phyloP scores from a whole-genome alignment of 345 rosid genomes.

The Pistacia vera region DNA sequence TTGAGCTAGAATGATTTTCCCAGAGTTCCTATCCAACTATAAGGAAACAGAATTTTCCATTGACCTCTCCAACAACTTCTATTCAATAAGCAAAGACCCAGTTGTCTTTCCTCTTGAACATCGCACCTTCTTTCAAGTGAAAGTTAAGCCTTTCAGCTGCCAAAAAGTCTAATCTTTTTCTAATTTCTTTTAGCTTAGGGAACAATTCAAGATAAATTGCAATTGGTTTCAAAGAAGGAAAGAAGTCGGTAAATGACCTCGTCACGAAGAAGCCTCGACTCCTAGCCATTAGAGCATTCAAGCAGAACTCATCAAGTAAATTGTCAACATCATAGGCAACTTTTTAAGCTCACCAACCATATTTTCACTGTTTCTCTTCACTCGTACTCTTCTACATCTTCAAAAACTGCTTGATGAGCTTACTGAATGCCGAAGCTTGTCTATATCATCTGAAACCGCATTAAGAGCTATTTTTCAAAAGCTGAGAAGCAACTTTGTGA shows the following conservation, averaged over 20 bases:
- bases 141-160: too few relatives aligned
- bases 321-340: conserved; percentile 11
- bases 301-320: conserved; percentile 5
- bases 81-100: conserved; percentile 16
- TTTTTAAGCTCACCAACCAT: conserved; percentile 22
- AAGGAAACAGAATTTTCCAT: conserved; percentile 2
- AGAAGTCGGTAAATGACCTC: neutral
- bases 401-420: conserved; percentile 24
- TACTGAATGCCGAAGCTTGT: too few relatives aligned
- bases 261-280: rapidly evolving
- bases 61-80: conserved; percentile 9
- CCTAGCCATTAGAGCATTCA: neutral
- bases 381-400: conserved; percentile 25
- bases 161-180: too few relatives aligned
- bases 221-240: conserved; percentile 11
- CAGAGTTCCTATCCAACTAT: conserved; percentile 26
- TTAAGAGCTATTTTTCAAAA: too few relatives aligned
- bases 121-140: neutral
- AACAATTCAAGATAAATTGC: too few relatives aligned
- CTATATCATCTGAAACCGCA: too few relatives aligned
- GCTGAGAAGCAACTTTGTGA: too few relatives aligned
- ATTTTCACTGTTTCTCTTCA: conserved; percentile 5
- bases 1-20: conserved; percentile 33
- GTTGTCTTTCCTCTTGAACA: conserved; percentile 1
- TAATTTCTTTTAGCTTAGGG: too few relatives aligned